Conservation (phyloP, 495 filamentous ascomycete genomes). For the Xylaria intraflava region DNA sequence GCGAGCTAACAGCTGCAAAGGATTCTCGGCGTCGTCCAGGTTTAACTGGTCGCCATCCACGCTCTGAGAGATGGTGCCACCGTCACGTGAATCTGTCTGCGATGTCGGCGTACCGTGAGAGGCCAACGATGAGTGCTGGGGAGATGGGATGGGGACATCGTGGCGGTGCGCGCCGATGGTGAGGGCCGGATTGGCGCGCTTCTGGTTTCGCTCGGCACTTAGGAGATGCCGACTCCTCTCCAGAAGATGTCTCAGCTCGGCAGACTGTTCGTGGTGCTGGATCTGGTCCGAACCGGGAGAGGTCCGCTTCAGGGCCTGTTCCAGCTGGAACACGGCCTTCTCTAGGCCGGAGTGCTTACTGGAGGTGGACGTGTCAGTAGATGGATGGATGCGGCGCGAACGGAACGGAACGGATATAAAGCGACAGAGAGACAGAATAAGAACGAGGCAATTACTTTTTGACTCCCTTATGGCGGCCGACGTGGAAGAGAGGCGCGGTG, state of each 20-base stretch:
- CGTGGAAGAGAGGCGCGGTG: slow-evolving; percentile 59
- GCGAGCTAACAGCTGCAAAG: slow-evolving; percentile 61
- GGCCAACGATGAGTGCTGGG: slow-evolving; percentile 25
- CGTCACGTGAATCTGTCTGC: slow-evolving; percentile 24
- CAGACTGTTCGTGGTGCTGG: slow-evolving; percentile 49
- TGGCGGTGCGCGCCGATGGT: slow-evolving; percentile 11
- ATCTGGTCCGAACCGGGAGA: slow-evolving; percentile 41
- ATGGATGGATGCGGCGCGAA: no score
- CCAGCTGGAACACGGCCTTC: slow-evolving; percentile 66
- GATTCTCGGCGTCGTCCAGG: slow-evolving; percentile 68
- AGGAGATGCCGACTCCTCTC: slow-evolving; percentile 39
- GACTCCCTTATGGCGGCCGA: slow-evolving; percentile 66
- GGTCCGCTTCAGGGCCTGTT: slow-evolving; percentile 62
- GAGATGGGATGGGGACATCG: slow-evolving; percentile 20
- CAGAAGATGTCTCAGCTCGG: slow-evolving; percentile 51
- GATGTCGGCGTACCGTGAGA: slow-evolving; percentile 21
- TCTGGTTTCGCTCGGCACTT: slow-evolving; percentile 16
- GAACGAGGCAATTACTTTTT: slow-evolving; percentile 52
- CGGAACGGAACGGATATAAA: no score
- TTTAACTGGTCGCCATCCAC: slow-evolving; percentile 46
- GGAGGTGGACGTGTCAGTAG: slow-evolving; percentile 6
- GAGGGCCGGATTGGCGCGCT: slow-evolving; percentile 10
- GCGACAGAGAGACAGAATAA: slow-evolving; percentile 4
- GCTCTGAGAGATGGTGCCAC: slow-evolving; percentile 15
- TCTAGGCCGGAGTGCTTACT: slow-evolving; percentile 69